Percentiles rank a stretch among this genome's conserved stretches.
These are phyloP conservation scores for Berkeleyomyces rouxiae DNA, from an alignment of 2,329 filamentous ascomycete genomes.

Conservation along the genomic window DNA sequence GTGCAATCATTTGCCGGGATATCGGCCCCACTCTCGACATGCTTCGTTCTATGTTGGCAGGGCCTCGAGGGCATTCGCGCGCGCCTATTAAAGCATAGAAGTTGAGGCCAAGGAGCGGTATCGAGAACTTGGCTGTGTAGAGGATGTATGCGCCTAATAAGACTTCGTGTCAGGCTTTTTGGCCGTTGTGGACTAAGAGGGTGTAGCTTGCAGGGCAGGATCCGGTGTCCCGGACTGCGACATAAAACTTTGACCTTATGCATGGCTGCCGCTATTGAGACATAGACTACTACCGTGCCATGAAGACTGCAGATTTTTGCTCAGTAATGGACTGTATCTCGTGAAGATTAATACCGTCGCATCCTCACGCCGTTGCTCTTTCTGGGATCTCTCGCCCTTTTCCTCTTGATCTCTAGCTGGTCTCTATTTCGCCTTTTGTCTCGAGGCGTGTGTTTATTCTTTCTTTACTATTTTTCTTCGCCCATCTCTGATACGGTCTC, in stretches of 20 bases:
- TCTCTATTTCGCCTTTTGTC: constrained; percentile 14
- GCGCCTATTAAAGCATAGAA: background rate
- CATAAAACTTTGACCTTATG: background rate
- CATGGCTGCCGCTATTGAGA: background rate
- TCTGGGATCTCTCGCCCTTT: constrained; percentile 18
- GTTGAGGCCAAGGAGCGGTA: too few species aligned
- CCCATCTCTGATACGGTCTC: background rate
- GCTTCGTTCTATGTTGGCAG: background rate
- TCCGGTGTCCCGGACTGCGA: background rate
- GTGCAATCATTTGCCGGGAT: background rate
- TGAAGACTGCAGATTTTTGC: background rate
- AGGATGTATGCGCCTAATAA: too few species aligned
- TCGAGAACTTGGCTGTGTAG: too few species aligned
- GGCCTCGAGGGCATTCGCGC: background rate
- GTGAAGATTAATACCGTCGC: background rate
- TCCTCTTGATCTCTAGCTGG: constrained; percentile 20
- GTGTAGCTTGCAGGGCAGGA: background rate
- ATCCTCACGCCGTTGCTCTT: background rate
- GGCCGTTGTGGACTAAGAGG: too few species aligned
- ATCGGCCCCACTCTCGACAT: background rate
- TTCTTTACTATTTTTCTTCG: constrained; percentile 3
- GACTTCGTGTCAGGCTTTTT: too few species aligned
- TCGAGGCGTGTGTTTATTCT: constrained; percentile 18
- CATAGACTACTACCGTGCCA: background rate
- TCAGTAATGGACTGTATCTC: background rate